Conservation (phyloP, 106 monocot species). For the Dactylorhiza incarnata region DNA sequence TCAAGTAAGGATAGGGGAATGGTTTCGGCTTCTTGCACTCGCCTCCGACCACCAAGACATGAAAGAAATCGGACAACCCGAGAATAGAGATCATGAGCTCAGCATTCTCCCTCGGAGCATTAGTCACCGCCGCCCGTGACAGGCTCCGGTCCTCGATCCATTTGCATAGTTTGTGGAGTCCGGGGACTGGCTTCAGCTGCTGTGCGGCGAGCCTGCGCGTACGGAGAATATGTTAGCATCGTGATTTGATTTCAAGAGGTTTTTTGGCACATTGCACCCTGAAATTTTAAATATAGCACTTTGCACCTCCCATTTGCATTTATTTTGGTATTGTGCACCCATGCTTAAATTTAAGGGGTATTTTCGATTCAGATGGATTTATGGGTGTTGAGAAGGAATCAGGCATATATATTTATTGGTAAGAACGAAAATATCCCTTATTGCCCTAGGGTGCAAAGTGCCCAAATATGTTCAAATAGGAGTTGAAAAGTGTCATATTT, state of each 20-base stretch:
- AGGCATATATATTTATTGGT: no score
- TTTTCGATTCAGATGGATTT: no score
- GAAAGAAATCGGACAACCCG: slow-evolving; percentile 76
- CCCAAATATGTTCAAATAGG: no score
- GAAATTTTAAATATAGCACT: no score
- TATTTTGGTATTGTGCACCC: no score
- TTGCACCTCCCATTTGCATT: no score
- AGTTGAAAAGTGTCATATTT: no score
- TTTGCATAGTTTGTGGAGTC: slow-evolving; percentile 57
- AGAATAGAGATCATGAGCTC: slow-evolving; percentile 76
- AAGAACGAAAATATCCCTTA: no score
- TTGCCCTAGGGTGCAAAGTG: no score
- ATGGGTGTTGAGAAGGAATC: no score
- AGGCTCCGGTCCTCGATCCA: slow-evolving; percentile 57
- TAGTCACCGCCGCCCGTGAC: slow-evolving; percentile 84
- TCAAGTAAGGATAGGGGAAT: slow-evolving; percentile 80
- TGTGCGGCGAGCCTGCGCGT: slow-evolving; percentile 43
- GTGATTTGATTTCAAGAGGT: neutral
- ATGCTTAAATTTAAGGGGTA: no score
- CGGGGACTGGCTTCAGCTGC: slow-evolving; percentile 47
- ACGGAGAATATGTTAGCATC: neutral
- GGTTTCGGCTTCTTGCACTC: slow-evolving; percentile 79
- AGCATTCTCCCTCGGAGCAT: slow-evolving; percentile 75
- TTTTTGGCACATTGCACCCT: no score
- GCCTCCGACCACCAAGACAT: slow-evolving; percentile 49